Evolutionary conservation across 345 rosid genomes (phyloP).

Genomic region (Salix exigua): DNA sequence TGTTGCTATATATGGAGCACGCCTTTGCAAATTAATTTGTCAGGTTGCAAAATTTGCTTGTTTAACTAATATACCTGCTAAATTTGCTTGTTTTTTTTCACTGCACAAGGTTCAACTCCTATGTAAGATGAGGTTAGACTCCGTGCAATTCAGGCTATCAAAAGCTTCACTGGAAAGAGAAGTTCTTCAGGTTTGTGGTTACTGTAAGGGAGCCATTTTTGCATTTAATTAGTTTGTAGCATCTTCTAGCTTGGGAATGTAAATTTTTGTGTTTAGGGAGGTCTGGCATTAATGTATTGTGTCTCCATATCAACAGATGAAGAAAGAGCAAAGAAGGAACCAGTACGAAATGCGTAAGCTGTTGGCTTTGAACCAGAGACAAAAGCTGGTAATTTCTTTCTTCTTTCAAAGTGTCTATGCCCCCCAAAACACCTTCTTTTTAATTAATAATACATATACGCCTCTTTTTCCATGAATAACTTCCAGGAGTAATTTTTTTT

Average conservation of each 20-base stretch:
- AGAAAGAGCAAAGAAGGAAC: slow-evolving; percentile 68
- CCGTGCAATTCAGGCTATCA: slow-evolving; percentile 28
- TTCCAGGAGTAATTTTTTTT: neutral
- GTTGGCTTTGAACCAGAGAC: slow-evolving; percentile 57
- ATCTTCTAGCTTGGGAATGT: neutral
- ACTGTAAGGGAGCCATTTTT: neutral
- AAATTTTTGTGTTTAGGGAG: neutral
- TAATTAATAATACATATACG: no score
- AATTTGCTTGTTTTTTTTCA: neutral
- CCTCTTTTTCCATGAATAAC: neutral
- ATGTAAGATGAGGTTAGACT: slow-evolving; percentile 30
- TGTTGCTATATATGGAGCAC: neutral
- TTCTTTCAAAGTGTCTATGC: slow-evolving; percentile 8
- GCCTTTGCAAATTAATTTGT: neutral
- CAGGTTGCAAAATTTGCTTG: neutral
- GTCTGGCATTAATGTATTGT: neutral
- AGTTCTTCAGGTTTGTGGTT: slow-evolving; percentile 24
- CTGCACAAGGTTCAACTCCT: slow-evolving; percentile 21
- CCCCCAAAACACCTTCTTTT: neutral
- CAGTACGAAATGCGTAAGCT: slow-evolving; percentile 56
- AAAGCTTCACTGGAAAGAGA: slow-evolving; percentile 31
- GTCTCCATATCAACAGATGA: slow-evolving; percentile 51
- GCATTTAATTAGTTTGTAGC: neutral
- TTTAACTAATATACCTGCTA: neutral
- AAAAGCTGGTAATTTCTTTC: slow-evolving; percentile 51